Base-by-base conservation (phyloP, 805 yeast species). In the Saturnispora hagleri region DNA sequence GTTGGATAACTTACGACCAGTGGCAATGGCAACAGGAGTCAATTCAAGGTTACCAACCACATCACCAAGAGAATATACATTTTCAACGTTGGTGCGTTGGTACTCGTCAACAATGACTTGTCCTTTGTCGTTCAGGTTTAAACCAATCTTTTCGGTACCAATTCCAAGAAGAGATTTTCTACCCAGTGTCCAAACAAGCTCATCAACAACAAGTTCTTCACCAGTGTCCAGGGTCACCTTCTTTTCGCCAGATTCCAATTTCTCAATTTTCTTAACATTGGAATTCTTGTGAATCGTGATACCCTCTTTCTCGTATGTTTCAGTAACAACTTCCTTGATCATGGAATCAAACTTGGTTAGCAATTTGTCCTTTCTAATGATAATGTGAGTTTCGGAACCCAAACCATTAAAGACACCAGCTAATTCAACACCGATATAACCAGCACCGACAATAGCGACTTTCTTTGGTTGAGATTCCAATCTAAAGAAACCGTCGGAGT, bases 1-100 rank as follows among this genome's bases (percentile, higher is more conserved):
- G 73, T 91, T 90, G 28, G 97, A 80, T 59, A 93, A 77, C 67
- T 81, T 87, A 70, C 99, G 84, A 55, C 99, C 99, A 9, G 99
- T 90, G 36, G 99, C 97, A 72, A 93, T 93, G 38, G 99, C 99
- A 43, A 89, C 97, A 8, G 99, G 99, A 2, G 99, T 93, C 62
- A 93, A 78, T 73, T 93, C 98, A 44, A 87, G 85, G 31, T 86
- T 82, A 56, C 97, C 97, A 43, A 87, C 85, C 54, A 91, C 95
- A 68, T 93, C 99, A 63, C 99, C 99, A 45, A 93, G 73, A 1
- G 99, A 84, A 66, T 77, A 88, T 57, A 93, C 75, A 66, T 81
- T 77, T 51, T 79, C 72, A 57, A 85, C 78, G 48, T 80, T 74
- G 8, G 97, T 85, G 64, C 81, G 79, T 75, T 93, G 98, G 70